These are phyloP conservation scores for Neurospora discreta DNA, from an alignment of 495 filamentous ascomycete genomes.

Conservation along the genomic window DNA sequence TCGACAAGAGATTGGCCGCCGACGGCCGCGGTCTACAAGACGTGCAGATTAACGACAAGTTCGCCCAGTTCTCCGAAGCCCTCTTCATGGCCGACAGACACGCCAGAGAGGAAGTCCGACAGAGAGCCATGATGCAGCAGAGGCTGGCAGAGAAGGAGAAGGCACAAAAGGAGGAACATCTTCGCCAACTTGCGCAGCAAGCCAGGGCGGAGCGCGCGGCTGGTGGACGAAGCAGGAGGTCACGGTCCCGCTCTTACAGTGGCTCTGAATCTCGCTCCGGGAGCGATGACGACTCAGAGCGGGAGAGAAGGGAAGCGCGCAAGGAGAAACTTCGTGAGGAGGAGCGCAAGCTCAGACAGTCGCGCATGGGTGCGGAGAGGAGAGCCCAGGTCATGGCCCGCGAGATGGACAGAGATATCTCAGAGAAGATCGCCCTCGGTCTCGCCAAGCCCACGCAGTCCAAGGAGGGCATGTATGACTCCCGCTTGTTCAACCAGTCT, in stretches of 20 bases:
- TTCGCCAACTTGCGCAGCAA: constrained; percentile 82
- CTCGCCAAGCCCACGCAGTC: constrained; percentile 89
- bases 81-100: constrained; percentile 90
- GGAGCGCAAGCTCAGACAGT: constrained; percentile 84
- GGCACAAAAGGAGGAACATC: constrained; percentile 80
- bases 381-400: constrained; percentile 83
- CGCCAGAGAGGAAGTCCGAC: constrained; percentile 88
- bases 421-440: constrained; percentile 92
- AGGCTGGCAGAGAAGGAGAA: constrained; percentile 95
- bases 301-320: constrained; percentile 67
- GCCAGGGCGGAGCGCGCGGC: constrained; percentile 69
- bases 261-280: constrained; percentile 49
- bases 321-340: constrained; percentile 69
- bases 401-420: constrained; percentile 94
- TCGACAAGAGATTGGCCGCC: constrained; percentile 95
- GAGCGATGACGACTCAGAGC: constrained; percentile 51
- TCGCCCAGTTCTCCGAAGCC: constrained; percentile 90
- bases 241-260: constrained; percentile 40
- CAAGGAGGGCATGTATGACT: constrained; percentile 92
- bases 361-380: constrained; percentile 89
- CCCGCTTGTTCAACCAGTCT: constrained; percentile 85
- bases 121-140: constrained; percentile 91
- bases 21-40: constrained; percentile 90
- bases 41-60: constrained; percentile 97
- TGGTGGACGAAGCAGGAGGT: constrained; percentile 35